Conservation (phyloP, 768 basidiomycete species). For the Cytidiella melzeri region DNA sequence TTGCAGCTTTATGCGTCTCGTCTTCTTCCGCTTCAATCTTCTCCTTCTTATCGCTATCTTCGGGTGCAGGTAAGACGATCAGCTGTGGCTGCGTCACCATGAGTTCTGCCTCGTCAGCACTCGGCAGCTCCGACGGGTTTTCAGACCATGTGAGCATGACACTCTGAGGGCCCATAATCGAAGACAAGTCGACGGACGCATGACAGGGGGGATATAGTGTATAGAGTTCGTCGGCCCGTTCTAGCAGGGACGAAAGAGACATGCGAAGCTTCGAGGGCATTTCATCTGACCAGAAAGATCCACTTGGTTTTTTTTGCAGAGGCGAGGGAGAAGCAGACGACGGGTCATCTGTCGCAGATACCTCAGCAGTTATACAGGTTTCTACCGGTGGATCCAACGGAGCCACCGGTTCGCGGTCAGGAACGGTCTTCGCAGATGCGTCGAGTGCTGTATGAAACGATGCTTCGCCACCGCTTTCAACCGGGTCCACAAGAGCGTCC, state of each 20-base stretch:
- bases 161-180: conserved; percentile 75
- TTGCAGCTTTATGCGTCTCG: conserved; percentile 11
- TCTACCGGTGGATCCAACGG: not conserved
- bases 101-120: conserved; percentile 52
- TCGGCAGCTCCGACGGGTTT: conserved; percentile 33
- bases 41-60: conserved; percentile 16
- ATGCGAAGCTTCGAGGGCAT: conserved; percentile 24
- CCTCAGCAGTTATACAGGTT: not conserved
- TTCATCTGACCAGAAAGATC: not conserved
- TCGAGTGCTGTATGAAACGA: not conserved
- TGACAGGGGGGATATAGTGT: conserved; percentile 54
- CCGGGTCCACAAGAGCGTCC: not conserved
- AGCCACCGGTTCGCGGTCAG: not conserved
- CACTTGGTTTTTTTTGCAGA: not conserved
- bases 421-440: not conserved
- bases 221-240: conserved; percentile 53
- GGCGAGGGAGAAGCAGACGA: not conserved
- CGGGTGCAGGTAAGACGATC: conserved; percentile 43
- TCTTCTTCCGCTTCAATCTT: conserved; percentile 11
- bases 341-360: no score
- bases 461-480: not conserved
- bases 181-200: conserved; percentile 42
- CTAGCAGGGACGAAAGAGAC: conserved; percentile 46
- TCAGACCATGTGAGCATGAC: conserved; percentile 72
- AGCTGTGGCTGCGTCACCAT: conserved; percentile 51